Percentiles rank a stretch among this genome's conserved stretches.
phyloP scores from a whole-genome alignment of 2,329 filamentous ascomycete genomes.

The Sordariomycetes sp. region DNA sequence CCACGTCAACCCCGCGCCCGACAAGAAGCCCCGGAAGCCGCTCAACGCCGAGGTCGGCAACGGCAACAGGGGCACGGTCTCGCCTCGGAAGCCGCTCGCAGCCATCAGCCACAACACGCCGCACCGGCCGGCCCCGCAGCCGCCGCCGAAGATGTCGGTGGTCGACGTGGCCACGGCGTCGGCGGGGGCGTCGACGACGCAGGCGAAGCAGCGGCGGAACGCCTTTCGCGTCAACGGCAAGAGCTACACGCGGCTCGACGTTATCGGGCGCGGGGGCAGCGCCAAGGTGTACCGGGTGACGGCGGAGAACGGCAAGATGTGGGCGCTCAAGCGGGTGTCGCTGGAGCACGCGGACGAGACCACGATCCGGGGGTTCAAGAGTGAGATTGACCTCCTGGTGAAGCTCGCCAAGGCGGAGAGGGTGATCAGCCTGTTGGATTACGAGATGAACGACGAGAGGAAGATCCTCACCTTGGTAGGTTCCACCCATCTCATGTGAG shows the following conservation, averaged over 20 bases:
- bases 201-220: conserved; percentile 65
- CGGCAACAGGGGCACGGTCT: conserved; percentile 21
- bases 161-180: conserved; percentile 82
- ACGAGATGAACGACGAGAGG: conserved; percentile 87
- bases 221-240: conserved; percentile 86
- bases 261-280: conserved; percentile 84
- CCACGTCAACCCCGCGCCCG: conserved; percentile 37
- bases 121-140: conserved; percentile 58
- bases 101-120: conserved; percentile 58
- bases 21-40: conserved; percentile 44
- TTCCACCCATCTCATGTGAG: background rate
- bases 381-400: conserved; percentile 84
- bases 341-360: conserved; percentile 80
- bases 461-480: conserved; percentile 75
- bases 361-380: conserved; percentile 79
- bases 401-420: conserved; percentile 77
- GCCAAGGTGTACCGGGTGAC: conserved; percentile 94
- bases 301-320: conserved; percentile 92
- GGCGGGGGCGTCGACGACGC: conserved; percentile 67
- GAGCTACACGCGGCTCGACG: conserved; percentile 79
- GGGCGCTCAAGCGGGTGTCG: conserved; percentile 87
- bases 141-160: conserved; percentile 91
- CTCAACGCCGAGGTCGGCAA: conserved; percentile 30
- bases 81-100: conserved; percentile 44
- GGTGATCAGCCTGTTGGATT: conserved; percentile 84